A percentile compares a stretch with the other conserved stretches of the same genome.
Evolutionary conservation across 306 rosid species (phyloP).

Genomic region (Gynostemma pentaphyllum): DNA sequence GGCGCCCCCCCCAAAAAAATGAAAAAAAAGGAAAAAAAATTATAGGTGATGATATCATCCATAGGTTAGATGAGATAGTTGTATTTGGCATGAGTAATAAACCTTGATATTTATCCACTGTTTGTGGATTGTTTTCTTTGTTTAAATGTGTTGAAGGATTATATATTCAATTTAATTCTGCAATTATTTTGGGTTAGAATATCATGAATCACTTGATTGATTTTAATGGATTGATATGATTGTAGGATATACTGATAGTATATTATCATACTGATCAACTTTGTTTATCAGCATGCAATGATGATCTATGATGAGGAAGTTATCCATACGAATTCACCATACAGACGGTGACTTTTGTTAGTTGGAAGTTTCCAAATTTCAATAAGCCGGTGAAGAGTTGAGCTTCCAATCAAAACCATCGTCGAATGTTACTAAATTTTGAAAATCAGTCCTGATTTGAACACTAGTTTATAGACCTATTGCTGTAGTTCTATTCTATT

Average conservation of each 20-base stretch:
- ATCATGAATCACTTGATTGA: neutral
- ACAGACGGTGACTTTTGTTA: constrained; percentile 39
- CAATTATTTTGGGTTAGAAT: neutral
- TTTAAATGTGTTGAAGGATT: neutral
- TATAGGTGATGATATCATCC: neutral
- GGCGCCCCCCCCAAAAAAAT: neutral
- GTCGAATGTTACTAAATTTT: neutral
- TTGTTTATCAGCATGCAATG: constrained; percentile 66
- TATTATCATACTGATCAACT: neutral
- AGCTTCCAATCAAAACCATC: constrained; percentile 10
- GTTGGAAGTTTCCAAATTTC: constrained; percentile 20
- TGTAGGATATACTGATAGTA: neutral
- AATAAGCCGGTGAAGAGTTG: constrained; percentile 7
- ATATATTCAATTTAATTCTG: neutral
- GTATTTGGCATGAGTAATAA: neutral
- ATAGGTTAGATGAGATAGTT: constrained; percentile 1
- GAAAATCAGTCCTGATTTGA: neutral
- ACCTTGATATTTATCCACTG: neutral
- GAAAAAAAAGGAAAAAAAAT: neutral
- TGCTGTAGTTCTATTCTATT: neutral
- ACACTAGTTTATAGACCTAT: neutral
- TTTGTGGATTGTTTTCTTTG: neutral
- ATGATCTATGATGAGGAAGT: constrained; percentile 71
- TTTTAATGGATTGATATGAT: neutral
- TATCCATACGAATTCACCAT: constrained; percentile 30